Evolutionary conservation across 768 basidiomycete species (phyloP).

Genomic region (Wakefieldia striispora): DNA sequence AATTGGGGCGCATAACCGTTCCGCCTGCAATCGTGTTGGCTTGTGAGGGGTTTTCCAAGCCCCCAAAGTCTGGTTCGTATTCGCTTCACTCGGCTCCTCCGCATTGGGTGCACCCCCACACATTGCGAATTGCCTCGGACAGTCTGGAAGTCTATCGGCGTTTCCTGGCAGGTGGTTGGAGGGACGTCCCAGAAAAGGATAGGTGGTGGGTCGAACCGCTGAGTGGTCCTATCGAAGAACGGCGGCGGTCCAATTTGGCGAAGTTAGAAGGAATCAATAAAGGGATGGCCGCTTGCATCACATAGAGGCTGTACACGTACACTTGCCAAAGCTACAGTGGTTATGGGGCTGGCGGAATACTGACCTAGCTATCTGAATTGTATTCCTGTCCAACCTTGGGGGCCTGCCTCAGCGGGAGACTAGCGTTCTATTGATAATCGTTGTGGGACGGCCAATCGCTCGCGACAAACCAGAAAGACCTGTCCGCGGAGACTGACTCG

Average conservation of each 20-base stretch:
- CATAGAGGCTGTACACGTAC: too few relatives aligned
- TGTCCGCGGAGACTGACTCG: too few relatives aligned
- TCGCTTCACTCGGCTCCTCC: constrained; percentile 10
- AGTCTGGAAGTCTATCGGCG: constrained; percentile 35
- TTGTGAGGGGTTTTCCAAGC: constrained; percentile 47
- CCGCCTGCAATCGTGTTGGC: constrained; percentile 63
- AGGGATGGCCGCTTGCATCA: too few relatives aligned
- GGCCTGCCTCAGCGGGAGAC: too few relatives aligned
- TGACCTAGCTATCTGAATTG: too few relatives aligned
- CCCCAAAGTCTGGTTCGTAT: constrained; percentile 12
- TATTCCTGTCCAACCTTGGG: too few relatives aligned
- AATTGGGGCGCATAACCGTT: constrained; percentile 66
- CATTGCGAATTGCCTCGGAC: constrained; percentile 4
- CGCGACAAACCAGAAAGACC: too few relatives aligned
- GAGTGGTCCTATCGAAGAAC: constrained; percentile 41
- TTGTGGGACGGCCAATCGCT: too few relatives aligned
- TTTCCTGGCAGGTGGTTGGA: constrained; percentile 62
- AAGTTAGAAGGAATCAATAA: too few relatives aligned
- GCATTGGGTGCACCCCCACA: constrained; percentile 2
- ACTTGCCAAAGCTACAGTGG: too few relatives aligned
- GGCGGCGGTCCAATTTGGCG: background rate
- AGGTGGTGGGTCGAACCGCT: constrained; percentile 69
- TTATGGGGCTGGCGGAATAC: too few relatives aligned
- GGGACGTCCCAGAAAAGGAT: constrained; percentile 49
- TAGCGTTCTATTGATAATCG: too few relatives aligned